These are phyloP conservation scores for Phialophora verrucosa DNA, from an alignment of 2,329 filamentous ascomycete genomes.

Conservation along the genomic window DNA sequence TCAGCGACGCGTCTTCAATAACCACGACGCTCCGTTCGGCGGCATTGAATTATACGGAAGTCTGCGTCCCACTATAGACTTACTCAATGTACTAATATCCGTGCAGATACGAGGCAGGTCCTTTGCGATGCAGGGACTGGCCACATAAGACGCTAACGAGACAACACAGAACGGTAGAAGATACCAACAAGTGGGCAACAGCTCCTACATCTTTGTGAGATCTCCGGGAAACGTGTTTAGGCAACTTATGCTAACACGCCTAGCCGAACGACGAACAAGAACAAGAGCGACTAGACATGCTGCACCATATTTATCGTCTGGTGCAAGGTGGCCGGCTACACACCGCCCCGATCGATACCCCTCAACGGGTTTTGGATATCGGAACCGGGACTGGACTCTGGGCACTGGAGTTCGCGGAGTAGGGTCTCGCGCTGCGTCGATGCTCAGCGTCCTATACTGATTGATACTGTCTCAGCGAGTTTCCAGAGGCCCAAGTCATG, in stretches of 20 bases:
- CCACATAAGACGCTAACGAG: background rate
- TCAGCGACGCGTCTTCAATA: conserved; percentile 5
- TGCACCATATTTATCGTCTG: conserved; percentile 36
- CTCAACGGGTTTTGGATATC: conserved; percentile 28
- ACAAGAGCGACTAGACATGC: conserved; percentile 14
- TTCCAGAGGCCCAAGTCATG: conserved; percentile 1
- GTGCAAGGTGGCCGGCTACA: conserved; percentile 25
- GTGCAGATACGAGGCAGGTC: conserved; percentile 16
- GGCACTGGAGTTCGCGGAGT: conserved; percentile 36
- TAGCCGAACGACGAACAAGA: conserved; percentile 33
- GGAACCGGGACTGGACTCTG: conserved; percentile 36
- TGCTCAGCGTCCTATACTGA: background rate
- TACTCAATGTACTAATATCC: background rate
- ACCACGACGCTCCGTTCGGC: conserved; percentile 6
- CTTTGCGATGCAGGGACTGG: background rate
- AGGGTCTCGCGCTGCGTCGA: conserved; percentile 32
- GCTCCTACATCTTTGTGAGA: conserved; percentile 29
- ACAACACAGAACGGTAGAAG: conserved; percentile 40
- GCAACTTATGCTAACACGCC: background rate
- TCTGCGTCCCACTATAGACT: background rate
- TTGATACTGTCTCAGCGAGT: background rate
- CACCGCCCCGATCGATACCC: conserved; percentile 3
- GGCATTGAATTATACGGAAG: conserved; percentile 6
- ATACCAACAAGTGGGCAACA: conserved; percentile 32
- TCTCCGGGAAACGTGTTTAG: no score